Evolutionary conservation across 257 asterid genomes (phyloP).

Genomic region (Przewalskia tangutica): DNA sequence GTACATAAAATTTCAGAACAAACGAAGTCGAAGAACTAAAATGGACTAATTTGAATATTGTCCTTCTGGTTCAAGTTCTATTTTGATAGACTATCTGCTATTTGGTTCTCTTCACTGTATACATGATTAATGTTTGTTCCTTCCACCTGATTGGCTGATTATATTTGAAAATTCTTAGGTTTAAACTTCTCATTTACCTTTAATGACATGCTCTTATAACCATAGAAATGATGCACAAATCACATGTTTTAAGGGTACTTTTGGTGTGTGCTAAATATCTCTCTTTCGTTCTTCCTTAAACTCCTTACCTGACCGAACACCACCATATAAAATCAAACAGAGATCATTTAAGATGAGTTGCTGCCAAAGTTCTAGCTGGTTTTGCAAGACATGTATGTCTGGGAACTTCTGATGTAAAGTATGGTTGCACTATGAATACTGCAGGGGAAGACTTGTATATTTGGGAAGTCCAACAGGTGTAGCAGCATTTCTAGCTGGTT

Average conservation of each 20-base stretch:
- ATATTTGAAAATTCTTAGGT: not conserved
- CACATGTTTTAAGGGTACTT: not conserved
- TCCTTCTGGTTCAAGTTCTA: not conserved
- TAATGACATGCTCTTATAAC: not conserved
- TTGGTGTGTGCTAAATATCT: not conserved
- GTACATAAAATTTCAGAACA: not conserved
- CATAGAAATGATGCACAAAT: not conserved
- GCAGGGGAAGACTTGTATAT: slow-evolving; percentile 71
- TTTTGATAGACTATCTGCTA: not conserved
- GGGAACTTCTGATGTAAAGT: not conserved
- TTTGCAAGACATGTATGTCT: not conserved
- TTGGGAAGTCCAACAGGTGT: slow-evolving; percentile 54
- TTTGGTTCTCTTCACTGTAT: not conserved
- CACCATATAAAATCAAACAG: not conserved
- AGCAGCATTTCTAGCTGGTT: slow-evolving; percentile 45
- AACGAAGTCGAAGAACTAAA: not conserved
- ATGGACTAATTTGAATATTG: not conserved
- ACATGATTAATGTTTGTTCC: too few relatives aligned
- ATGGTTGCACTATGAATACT: not conserved
- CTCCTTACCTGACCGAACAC: not conserved
- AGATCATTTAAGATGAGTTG: not conserved
- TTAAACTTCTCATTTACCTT: not conserved
- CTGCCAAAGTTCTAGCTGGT: not conserved
- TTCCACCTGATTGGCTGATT: too few relatives aligned
- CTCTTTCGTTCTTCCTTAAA: not conserved